Evolutionary conservation across 768 basidiomycete species (phyloP), one percentile per base, ranked within the genome.

Genomic region (Arthromyces matolae): DNA sequence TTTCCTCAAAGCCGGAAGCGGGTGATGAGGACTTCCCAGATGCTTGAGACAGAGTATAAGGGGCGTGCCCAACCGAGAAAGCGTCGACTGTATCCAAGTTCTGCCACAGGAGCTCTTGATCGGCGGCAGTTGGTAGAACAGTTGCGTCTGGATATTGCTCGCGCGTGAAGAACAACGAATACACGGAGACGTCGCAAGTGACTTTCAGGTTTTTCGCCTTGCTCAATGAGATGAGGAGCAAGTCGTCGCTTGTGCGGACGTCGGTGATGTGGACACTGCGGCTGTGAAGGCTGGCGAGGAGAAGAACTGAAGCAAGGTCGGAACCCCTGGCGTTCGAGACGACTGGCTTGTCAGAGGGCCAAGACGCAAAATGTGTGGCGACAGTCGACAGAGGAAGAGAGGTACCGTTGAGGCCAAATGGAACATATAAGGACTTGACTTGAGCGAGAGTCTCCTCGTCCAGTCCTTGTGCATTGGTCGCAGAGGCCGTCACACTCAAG

Each of bases 111-210:
- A 83, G 79, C 41, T 77, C 75, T 64, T 96, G 93, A 55, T 94
- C 90, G 43, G 82, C 80, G 2, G 66, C 60, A 0, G 86, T 75
- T 3, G 93, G 94, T 31, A 96, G 76, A 55, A 75, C 72, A 2
- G 71, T 70, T 16, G 82, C 74, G 1, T 68, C 70, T 1, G 86
- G 84, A 71, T 81, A 94, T 50, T 89, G 76, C 45, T 86, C 86
- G 36, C 71, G 75, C 2, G 79, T 80, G 72, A 91, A 94, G 80
- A 96, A 97, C 44, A 99, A 71, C 14, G 90, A 79, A 66, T 88
- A 97, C 41, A 97, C 78, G 12, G 93, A 84, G 25, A 96, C 91
- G 57, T 99, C 96, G 65, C 95, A 98, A 3, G 95, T 97, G 41
- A 97, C 95, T 59, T 90, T 88, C 58, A 98, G 79, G 10, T 88